Evolutionary conservation across 768 basidiomycete genomes (phyloP), one percentile per base, ranked within the genome.

Genomic region (Russula lepida): DNA sequence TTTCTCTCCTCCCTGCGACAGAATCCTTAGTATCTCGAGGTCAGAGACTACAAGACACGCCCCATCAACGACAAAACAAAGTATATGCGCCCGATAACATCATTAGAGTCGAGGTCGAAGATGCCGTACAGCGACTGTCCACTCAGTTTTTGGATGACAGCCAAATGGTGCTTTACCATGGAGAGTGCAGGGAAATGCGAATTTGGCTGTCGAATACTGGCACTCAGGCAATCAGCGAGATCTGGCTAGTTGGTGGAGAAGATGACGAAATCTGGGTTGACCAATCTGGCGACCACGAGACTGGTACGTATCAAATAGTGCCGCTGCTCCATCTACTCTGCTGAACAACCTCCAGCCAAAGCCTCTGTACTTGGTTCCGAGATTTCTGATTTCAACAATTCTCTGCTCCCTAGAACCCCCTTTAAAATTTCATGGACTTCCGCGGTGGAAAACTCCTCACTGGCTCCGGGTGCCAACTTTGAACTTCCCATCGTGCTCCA

Each of bases 1-100:
- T 94, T 35, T 82, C 83, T 5, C 78, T 91, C 33, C 78, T 95
- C 21, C 84, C 88, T 2, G 76, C 78, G 27, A 76, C 70, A 0
- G 93, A 95, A 70, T 74, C 83, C 1, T 77, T 94, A 3, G 77
- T 82, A 9, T 78, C 77, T 35, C 85, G 83, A n/a, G 93, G 94
- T 15, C 82, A 78, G 48, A 77, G 93, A 54, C 75, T 97, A 12
- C 84, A 94, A 55, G 82, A 84, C 56, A 93, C 92, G 2, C 78
- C 80, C 32, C 74, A 80, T 15, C 89, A 95, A 66, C 77, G 85
- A 49, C 83, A 86, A 64, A 77, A 71, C 30, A 82, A 83, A 12
- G 81, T 82, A 2, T 95, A 95, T 69, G 86, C 84, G 11, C 78
- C 84, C 11, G 87, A 95, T 69, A 71, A 80, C 7, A 67, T 80